Conservation (phyloP, 2,329 filamentous ascomycete genomes). For the Cercospora beticola region DNA sequence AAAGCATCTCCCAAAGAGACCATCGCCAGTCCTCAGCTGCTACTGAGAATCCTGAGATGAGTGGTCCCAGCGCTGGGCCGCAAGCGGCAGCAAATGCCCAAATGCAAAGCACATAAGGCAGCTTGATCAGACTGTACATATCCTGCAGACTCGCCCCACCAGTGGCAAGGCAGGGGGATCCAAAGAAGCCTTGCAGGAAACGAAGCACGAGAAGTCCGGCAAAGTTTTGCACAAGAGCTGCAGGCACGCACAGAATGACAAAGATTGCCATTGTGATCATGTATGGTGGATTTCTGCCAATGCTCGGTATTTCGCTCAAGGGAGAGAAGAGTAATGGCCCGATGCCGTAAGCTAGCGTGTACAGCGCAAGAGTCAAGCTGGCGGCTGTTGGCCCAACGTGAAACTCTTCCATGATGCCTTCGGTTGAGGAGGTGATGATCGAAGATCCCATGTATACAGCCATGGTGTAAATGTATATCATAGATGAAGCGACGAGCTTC, state of each 20-base stretch:
- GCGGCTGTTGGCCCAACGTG: conserved; percentile 55
- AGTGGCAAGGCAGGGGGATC: conserved; percentile 64
- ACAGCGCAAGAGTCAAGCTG: conserved; percentile 60
- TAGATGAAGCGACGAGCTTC: conserved; percentile 38
- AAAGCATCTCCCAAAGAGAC: conserved; percentile 64
- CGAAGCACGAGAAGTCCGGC: conserved; percentile 57
- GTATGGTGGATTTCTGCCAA: conserved; percentile 68
- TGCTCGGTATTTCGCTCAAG: conserved; percentile 63
- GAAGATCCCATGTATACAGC: conserved; percentile 56
- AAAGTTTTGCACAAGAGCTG: conserved; percentile 62
- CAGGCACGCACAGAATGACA: conserved; percentile 65
- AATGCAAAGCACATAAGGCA: conserved; percentile 46
- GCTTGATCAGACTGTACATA: conserved; percentile 45
- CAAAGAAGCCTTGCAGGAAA: conserved; percentile 64
- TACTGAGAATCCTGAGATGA: conserved; percentile 62
- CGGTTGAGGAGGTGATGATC: conserved; percentile 50
- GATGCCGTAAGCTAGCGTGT: conserved; percentile 33
- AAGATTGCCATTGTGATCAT: conserved; percentile 67
- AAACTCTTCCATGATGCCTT: conserved; percentile 55
- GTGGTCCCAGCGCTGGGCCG: conserved; percentile 58
- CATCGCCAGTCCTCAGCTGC: conserved; percentile 61
- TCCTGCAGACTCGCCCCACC: conserved; percentile 58
- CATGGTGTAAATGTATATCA: conserved; percentile 57
- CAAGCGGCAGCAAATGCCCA: conserved; percentile 48
- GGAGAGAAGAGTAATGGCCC: conserved; percentile 64